Base-by-base conservation (phyloP, 2,329 filamentous ascomycete species). In the Chaetomium strumarium region DNA sequence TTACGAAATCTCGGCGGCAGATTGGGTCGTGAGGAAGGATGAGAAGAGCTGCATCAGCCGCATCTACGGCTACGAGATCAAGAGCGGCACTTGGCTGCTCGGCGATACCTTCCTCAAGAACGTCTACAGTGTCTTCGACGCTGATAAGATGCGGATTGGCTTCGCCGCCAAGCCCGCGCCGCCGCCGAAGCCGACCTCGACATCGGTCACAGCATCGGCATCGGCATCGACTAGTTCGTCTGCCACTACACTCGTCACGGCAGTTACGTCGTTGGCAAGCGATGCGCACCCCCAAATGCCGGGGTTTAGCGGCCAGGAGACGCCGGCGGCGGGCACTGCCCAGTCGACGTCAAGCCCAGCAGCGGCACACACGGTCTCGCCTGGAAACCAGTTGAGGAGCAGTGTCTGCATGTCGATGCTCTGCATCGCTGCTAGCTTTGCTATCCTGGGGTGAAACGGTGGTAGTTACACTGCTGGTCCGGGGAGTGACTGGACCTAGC, bases 21-120 rank as follows among this genome's bases (percentile, higher is more conserved):
- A 95, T 64, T 95, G 90, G 75, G 69, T 92, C 51, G 74, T 74
- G 20, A 63, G 72, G 49, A 62, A 61, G 46, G 63, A 70, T n/a
- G 75, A 74, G 29, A 67, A 73, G 30, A 67, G 67, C 29, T 86
- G 83, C 64, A 77, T 80, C 16, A 91, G 87, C 66, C 90, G 88
- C 61, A 80, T 95, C 34, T 84, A 90, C 49, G 87, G 86, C 1
- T 76, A 82, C 24, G 79, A 85, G 64, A 81, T 88, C 13, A 83
- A 89, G 43, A 70, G 75, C 1, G 75, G 73, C 61, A 62, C 83
- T 29, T 95, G 90, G 89, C 75, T 96, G n/a, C 69, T 95, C 1
- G 90, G 90, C 2, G 90, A 90, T 59, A 81, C 86, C 1, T 95
- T 95, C 62, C 70, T 96, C 56, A 95, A 95, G 72, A 95, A 95